Evolutionary conservation across 2,329 filamentous ascomycete genomes (phyloP), one percentile per base, ranked within the genome.

Genomic region (Fusarium cyanostomum): DNA sequence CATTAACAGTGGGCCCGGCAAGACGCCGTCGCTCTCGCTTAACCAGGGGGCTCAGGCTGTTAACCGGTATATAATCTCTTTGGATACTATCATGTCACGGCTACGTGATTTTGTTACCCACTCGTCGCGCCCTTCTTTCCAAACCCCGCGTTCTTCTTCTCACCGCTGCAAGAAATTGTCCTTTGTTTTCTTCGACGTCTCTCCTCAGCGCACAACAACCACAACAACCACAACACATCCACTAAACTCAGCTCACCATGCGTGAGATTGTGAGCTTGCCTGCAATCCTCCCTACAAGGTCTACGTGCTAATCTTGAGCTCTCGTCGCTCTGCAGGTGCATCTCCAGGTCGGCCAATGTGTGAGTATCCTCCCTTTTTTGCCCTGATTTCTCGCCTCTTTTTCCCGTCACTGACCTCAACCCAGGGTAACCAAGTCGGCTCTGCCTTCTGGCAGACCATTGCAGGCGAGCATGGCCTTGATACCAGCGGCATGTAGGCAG

Each of bases 371-470:
- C 26, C 38, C 42, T 30, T 42, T 43, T 38, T 46, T 34, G 31
- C 43, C 39, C 33, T 12, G n/a, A 46, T 42, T 18, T 31, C 13
- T 42, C 16, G 27, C 13, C 27, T 13, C 16, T 30, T 15, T 43
- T 68, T 56, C 59, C 30, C 82, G 75, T 52, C 57, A 64, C 39
- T 59, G 68, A 35, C 21, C 10, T 73, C 58, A 53, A 74, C 21
- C 6, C 75, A 97, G 94, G 94, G 94, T 88, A 98, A 98, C 91
- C 95, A 98, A 92, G 96, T 98, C 75, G 94, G 94, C 94, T 94
- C 94, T 86, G 94, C 94, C 83, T 99, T 99, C 89, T 99, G 94
- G 90, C 90, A 92, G 81, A 90, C 84, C 76, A 92, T 92, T 78
- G 92, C 90, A 76, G 88, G 89, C 81, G 90, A 92, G 87, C 94